These are phyloP conservation scores for Xylaria cubensis DNA, from an alignment of 495 filamentous ascomycete genomes.

Conservation along the genomic window DNA sequence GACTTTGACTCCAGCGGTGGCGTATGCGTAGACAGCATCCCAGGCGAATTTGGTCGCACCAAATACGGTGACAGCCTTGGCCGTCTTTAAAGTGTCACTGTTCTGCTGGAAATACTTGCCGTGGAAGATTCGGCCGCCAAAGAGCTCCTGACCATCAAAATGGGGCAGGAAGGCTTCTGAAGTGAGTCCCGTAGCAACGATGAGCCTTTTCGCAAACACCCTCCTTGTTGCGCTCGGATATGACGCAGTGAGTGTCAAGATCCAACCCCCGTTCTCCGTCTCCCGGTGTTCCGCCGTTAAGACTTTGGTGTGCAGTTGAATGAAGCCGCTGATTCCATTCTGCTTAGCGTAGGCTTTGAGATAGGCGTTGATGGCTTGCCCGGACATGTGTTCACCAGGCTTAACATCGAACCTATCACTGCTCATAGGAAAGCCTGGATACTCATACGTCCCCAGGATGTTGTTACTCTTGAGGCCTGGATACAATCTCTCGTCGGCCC, in stretches of 20 bases:
- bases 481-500: constrained; percentile 69
- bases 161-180: constrained; percentile 41
- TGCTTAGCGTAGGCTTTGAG: constrained; percentile 62
- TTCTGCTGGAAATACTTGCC: constrained; percentile 57
- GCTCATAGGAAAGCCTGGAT: constrained; percentile 76
- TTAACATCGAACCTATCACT: constrained; percentile 62
- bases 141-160: constrained; percentile 40
- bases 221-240: constrained; percentile 23
- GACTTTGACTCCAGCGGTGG: constrained; percentile 67
- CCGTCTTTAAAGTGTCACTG: constrained; percentile 39
- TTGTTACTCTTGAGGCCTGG: constrained; percentile 69
- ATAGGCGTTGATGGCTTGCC: constrained; percentile 66
- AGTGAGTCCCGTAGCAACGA: constrained; percentile 42
- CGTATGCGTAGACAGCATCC: constrained; percentile 73
- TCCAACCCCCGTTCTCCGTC: constrained; percentile 41
- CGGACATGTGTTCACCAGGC: constrained; percentile 70
- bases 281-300: constrained; percentile 54
- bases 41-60: constrained; percentile 76
- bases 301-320: constrained; percentile 62
- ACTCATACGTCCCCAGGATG: constrained; percentile 68
- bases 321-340: constrained; percentile 58
- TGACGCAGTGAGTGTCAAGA: constrained; percentile 39
- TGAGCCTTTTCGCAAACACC: constrained; percentile 35
- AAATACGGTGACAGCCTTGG: constrained; percentile 61
- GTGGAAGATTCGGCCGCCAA: constrained; percentile 65